phyloP scores from a whole-genome alignment of 768 basidiomycete species.

The Mycena latifolia region DNA sequence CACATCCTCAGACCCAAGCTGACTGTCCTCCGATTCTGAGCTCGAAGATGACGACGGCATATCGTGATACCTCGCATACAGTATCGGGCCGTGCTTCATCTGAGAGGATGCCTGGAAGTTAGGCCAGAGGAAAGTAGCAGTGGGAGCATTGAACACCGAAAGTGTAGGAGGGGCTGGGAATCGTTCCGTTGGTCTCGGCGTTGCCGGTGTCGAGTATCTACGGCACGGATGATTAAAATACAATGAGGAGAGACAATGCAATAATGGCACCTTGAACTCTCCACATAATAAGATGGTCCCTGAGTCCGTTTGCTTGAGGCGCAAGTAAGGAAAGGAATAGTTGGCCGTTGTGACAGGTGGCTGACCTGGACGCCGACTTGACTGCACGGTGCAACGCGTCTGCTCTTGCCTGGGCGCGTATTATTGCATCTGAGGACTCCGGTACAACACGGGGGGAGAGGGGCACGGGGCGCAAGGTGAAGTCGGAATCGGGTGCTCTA shows the following conservation, averaged over 20 bases:
- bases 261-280: constrained; percentile 1
- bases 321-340: background rate
- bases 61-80: constrained; percentile 48
- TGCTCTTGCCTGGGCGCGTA: constrained; percentile 19
- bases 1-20: constrained; percentile 20
- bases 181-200: background rate
- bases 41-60: constrained; percentile 23
- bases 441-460: background rate
- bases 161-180: constrained; percentile 41
- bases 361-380: constrained; percentile 11
- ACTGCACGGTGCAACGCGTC: constrained; percentile 17
- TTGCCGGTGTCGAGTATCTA: background rate
- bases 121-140: constrained; percentile 63
- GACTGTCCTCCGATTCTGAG: constrained; percentile 41
- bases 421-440: background rate
- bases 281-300: background rate
- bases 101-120: constrained; percentile 57
- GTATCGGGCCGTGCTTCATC: constrained; percentile 53
- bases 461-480: constrained; percentile 20
- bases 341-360: too few species aligned
- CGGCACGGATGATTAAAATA: background rate
- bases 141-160: constrained; percentile 57
- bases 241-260: background rate
- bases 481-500: constrained; percentile 12
- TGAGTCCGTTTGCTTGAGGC: constrained; percentile 3